These are phyloP conservation scores for Trichopus zeylanicus DNA, from an alignment of 116 monocot species.

Conservation along the genomic window DNA sequence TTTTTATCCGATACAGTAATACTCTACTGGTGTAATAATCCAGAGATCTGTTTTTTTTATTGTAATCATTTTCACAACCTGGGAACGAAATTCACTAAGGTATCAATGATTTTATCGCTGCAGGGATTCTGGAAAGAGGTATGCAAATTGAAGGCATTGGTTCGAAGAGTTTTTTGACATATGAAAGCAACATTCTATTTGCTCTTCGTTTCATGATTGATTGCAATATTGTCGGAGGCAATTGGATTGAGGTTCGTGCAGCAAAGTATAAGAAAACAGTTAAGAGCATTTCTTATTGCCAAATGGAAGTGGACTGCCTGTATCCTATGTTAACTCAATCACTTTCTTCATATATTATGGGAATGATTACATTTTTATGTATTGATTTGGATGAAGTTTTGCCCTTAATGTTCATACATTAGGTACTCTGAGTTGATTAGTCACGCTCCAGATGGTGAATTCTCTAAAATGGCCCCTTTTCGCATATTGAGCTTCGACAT, in stretches of 20 bases:
- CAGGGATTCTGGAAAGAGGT: conserved; percentile 93
- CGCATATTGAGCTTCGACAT: conserved; percentile 99
- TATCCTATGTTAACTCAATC: conserved; percentile 42
- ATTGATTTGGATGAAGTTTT: conserved; percentile 3
- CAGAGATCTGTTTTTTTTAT: background rate
- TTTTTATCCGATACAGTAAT: too few relatives aligned
- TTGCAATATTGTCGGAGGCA: conserved; percentile 89
- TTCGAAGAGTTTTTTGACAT: conserved; percentile 79
- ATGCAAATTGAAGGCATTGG: conserved; percentile 89
- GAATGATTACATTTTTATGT: too few relatives aligned
- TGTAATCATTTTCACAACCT: background rate
- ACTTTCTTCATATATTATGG: background rate
- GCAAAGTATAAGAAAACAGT: conserved; percentile 67
- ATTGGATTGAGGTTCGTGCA: conserved; percentile 89
- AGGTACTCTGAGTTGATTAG: conserved; percentile 93
- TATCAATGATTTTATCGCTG: background rate
- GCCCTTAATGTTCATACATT: conserved; percentile 48
- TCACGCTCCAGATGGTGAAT: conserved; percentile 87
- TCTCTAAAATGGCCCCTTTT: conserved; percentile 98
- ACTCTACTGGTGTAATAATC: background rate
- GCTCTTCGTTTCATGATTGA: conserved; percentile 99
- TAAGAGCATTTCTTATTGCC: conserved; percentile 70
- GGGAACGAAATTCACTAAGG: background rate
- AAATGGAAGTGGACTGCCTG: conserved; percentile 86
- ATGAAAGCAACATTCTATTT: conserved; percentile 99